Evolutionary conservation across 2,329 filamentous ascomycete species (phyloP).

Genomic region (Xylariaceae sp.): DNA sequence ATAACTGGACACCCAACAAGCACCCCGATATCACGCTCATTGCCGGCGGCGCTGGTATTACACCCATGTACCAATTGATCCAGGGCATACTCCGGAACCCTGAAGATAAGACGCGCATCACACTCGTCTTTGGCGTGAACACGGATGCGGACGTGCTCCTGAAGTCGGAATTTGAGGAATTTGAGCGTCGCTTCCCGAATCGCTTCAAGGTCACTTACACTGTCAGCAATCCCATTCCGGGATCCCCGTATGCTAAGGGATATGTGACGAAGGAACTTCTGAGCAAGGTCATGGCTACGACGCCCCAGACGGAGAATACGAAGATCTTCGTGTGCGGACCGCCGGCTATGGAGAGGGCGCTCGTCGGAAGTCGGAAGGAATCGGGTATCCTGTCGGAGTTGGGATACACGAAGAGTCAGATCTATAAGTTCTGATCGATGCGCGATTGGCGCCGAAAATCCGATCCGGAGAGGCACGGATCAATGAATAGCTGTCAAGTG

Average conservation of each 20-base stretch:
- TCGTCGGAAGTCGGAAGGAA: constrained; percentile 43
- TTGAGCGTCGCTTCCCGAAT: constrained; percentile 45
- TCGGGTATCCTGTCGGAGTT: constrained; percentile 51
- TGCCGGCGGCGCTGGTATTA: constrained; percentile 68
- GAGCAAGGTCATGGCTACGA: constrained; percentile 39
- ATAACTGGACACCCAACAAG: constrained; percentile 49
- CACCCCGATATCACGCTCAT: constrained; percentile 55
- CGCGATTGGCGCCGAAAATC: not conserved
- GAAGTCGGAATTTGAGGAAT: constrained; percentile 48
- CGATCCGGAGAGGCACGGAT: not conserved
- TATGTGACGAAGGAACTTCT: constrained; percentile 55
- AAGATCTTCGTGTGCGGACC: constrained; percentile 68
- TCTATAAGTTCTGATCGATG: constrained; percentile 49
- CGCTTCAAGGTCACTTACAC: constrained; percentile 55
- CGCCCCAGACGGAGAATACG: constrained; percentile 32
- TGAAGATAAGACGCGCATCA: constrained; percentile 56
- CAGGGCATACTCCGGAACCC: constrained; percentile 58
- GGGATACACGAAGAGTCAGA: constrained; percentile 52
- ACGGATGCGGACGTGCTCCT: constrained; percentile 58
- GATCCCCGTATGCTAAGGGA: constrained; percentile 45
- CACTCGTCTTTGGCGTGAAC: constrained; percentile 62
- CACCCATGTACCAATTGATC: constrained; percentile 61
- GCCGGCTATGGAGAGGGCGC: constrained; percentile 57
- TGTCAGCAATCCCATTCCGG: constrained; percentile 44
- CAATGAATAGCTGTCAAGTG: not conserved